Percentiles rank a stretch among this genome's conserved stretches.
phyloP scores from a whole-genome alignment of 345 rosid species.

The Raphanus raphanistrum region DNA sequence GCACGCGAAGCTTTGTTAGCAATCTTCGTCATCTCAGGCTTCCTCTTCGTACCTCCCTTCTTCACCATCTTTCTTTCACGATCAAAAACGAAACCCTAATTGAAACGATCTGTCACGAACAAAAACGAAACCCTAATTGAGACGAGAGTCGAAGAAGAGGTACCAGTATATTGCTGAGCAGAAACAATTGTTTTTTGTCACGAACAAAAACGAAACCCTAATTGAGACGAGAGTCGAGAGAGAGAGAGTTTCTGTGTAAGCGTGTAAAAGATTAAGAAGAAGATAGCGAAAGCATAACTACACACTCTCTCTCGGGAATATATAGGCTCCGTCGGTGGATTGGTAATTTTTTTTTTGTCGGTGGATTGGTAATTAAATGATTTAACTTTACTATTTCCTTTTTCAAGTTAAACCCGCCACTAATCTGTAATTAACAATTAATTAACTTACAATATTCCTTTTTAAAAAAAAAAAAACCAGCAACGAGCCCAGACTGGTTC shows the following conservation, averaged over 20 bases:
- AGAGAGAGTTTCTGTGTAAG: background rate
- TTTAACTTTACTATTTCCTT: background rate
- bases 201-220: background rate
- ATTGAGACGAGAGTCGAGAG: background rate
- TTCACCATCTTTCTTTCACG: background rate
- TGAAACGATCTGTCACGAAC: background rate
- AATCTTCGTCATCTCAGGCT: background rate
- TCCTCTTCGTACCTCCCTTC: conserved; percentile 16
- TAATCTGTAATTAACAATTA: background rate
- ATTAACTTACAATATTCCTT: background rate
- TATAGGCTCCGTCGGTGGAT: background rate
- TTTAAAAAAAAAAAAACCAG: background rate
- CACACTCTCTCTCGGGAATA: background rate
- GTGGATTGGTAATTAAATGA: background rate
- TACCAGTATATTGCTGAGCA: too few relatives aligned
- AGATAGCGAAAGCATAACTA: background rate
- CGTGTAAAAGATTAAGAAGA: background rate
- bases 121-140: background rate
- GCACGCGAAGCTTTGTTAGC: background rate
- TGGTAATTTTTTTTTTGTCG: background rate
- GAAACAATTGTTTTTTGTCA: too few relatives aligned
- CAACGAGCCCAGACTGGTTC: background rate
- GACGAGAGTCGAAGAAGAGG: background rate
- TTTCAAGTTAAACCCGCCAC: background rate
- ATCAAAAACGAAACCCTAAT: background rate